These are phyloP conservation scores for Conoideocrella luteorostrata DNA, from an alignment of 2,329 filamentous ascomycete genomes.

Conservation along the genomic window DNA sequence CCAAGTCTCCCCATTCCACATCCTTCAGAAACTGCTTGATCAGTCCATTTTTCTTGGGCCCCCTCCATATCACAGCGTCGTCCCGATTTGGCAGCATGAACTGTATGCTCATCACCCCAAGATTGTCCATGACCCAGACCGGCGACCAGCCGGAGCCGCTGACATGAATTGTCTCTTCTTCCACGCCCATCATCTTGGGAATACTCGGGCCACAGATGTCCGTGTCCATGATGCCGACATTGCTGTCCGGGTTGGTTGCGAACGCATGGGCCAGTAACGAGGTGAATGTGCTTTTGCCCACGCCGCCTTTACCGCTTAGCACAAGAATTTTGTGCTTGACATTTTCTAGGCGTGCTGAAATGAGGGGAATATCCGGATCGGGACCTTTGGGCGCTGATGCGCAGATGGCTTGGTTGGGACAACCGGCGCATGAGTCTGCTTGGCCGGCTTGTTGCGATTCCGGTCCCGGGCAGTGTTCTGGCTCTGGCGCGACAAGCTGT, in stretches of 20 bases:
- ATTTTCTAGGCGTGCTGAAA: constrained; percentile 71
- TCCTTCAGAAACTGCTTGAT: constrained; percentile 99
- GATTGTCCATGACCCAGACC: constrained; percentile 90
- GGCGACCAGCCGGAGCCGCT: constrained; percentile 87
- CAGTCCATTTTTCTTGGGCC: constrained; percentile 95
- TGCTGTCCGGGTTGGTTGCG: constrained; percentile 68
- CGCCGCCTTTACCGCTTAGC: constrained; percentile 89
- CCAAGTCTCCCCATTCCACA: constrained; percentile 93
- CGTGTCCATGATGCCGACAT: constrained; percentile 93
- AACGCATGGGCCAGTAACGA: constrained; percentile 85
- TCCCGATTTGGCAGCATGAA: constrained; percentile 95
- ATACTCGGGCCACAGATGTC: constrained; percentile 96
- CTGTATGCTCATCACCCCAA: constrained; percentile 95
- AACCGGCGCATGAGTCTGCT: constrained; percentile 84
- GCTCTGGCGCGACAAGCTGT: constrained; percentile 85
- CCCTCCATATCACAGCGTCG: constrained; percentile 95
- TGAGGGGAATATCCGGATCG: constrained; percentile 86
- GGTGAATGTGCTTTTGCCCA: constrained; percentile 93
- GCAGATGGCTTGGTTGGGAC: constrained; percentile 93
- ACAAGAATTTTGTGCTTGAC: constrained; percentile 92
- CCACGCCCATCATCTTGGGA: constrained; percentile 98
- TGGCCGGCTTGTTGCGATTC: constrained; percentile 65
- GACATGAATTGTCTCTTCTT: constrained; percentile 87
- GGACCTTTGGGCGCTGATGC: constrained; percentile 90
- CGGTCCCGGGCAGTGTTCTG: constrained; percentile 92